Percentiles rank a stretch among this genome's conserved stretches.
phyloP scores from a whole-genome alignment of 106 monocot genomes.

The Dendrobium chrysotoxum region DNA sequence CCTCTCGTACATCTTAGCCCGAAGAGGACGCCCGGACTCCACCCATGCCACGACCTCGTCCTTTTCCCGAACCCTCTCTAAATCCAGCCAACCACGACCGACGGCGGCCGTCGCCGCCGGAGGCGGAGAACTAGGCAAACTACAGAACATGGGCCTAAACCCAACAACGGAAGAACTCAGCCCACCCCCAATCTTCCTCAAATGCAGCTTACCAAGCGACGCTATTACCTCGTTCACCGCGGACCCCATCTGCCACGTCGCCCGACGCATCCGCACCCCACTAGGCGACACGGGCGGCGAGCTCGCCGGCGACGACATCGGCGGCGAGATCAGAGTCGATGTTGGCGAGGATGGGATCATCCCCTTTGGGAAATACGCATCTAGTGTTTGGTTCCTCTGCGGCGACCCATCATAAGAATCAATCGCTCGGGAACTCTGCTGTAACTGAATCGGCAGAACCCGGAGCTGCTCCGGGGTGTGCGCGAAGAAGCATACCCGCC shows the following conservation, averaged over 20 bases:
- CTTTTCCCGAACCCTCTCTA: neutral
- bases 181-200: constrained; percentile 6
- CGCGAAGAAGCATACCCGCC: constrained; percentile 66
- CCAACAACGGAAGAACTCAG: neutral
- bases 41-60: constrained; percentile 9
- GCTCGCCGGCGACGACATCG: neutral
- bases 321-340: constrained; percentile 1
- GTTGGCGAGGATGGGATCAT: neutral
- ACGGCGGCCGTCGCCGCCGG: neutral
- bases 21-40: constrained; percentile 19
- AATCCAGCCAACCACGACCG: neutral
- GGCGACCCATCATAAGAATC: constrained; percentile 17
- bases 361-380: neutral
- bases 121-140: constrained; percentile 13
- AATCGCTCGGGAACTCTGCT: constrained; percentile 14
- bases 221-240: constrained; percentile 8
- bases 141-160: constrained; percentile 2
- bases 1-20: constrained; percentile 27
- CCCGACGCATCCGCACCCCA: constrained; percentile 5
- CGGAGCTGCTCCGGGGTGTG: constrained; percentile 82
- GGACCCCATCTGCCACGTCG: constrained; percentile 7
- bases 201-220: constrained; percentile 19
- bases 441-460: constrained; percentile 30
- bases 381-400: constrained; percentile 5
- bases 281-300: constrained; percentile 15